Evolutionary conservation across 2,329 filamentous ascomycete genomes (phyloP).

Genomic region (Fonsecaea multimorphosa): DNA sequence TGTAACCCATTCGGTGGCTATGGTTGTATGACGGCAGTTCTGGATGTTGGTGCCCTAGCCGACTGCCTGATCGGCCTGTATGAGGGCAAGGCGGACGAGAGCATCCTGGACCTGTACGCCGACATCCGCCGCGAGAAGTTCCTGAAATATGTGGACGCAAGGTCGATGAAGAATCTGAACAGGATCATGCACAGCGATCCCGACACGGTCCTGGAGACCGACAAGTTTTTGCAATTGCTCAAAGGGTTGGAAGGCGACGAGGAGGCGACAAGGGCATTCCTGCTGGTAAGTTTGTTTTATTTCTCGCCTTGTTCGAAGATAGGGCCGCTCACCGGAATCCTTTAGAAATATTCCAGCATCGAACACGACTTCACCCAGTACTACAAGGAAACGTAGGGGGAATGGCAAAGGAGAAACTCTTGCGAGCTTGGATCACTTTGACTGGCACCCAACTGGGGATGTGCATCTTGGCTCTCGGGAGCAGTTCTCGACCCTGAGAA

Average conservation of each 20-base stretch:
- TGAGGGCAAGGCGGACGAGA: constrained; percentile 46
- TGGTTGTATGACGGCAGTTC: constrained; percentile 61
- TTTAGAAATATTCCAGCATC: constrained; percentile 30
- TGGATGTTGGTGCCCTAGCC: constrained; percentile 66
- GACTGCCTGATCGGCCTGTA: constrained; percentile 61
- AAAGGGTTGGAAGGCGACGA: constrained; percentile 44
- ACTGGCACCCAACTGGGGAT: neutral
- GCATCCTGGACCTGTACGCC: constrained; percentile 52
- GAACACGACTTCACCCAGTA: constrained; percentile 32
- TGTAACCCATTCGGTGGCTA: constrained; percentile 27
- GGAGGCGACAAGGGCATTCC: constrained; percentile 34
- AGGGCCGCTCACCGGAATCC: neutral
- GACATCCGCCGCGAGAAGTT: constrained; percentile 50
- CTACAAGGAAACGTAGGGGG: constrained; percentile 16
- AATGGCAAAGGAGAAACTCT: neutral
- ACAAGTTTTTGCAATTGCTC: constrained; percentile 46
- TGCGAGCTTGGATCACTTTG: neutral
- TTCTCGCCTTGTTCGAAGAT: neutral
- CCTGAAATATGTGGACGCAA: constrained; percentile 47
- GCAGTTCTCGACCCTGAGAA: neutral
- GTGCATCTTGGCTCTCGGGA: no score
- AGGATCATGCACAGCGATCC: constrained; percentile 45
- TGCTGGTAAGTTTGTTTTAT: constrained; percentile 23
- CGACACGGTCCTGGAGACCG: constrained; percentile 44
- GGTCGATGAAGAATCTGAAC: constrained; percentile 50